Evolutionary conservation across 495 filamentous ascomycete species (phyloP).

Genomic region (Mytilinidion resinicola): DNA sequence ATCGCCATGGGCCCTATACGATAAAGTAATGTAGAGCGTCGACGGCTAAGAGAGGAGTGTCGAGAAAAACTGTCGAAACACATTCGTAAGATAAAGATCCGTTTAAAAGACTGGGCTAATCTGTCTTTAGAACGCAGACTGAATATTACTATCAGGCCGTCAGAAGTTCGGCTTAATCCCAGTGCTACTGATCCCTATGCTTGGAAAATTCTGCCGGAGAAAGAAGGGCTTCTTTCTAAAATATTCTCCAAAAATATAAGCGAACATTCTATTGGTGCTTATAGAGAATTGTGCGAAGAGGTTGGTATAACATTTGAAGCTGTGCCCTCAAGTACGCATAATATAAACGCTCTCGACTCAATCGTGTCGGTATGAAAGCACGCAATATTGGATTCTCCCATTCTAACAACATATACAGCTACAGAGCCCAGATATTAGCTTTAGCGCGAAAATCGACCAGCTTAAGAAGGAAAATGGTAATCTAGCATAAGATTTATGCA

Average conservation of each 20-base stretch:
- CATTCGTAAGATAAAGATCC: too few relatives aligned
- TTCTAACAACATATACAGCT: neutral
- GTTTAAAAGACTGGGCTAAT: too few relatives aligned
- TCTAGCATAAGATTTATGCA: neutral
- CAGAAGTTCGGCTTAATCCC: too few relatives aligned
- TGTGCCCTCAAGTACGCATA: neutral
- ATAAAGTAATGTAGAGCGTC: too few relatives aligned
- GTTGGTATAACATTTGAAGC: neutral
- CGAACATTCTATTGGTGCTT: neutral
- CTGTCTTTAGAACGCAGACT: too few relatives aligned
- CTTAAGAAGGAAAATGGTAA: neutral
- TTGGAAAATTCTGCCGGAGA: too few relatives aligned
- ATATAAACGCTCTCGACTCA: neutral
- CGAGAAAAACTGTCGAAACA: too few relatives aligned
- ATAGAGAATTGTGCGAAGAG: neutral
- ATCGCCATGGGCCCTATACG: too few relatives aligned
- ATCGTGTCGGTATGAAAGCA: neutral
- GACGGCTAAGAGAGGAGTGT: too few relatives aligned
- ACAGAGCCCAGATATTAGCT: neutral
- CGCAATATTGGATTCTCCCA: neutral
- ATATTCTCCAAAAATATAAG: slow-evolving; percentile 1
- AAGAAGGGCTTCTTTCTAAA: neutral
- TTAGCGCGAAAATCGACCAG: neutral
- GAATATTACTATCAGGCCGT: too few relatives aligned
- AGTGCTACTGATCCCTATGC: too few relatives aligned